These are phyloP conservation scores for Stenogyne calaminthoides DNA, from an alignment of 305 asterid genomes.

Conservation along the genomic window DNA sequence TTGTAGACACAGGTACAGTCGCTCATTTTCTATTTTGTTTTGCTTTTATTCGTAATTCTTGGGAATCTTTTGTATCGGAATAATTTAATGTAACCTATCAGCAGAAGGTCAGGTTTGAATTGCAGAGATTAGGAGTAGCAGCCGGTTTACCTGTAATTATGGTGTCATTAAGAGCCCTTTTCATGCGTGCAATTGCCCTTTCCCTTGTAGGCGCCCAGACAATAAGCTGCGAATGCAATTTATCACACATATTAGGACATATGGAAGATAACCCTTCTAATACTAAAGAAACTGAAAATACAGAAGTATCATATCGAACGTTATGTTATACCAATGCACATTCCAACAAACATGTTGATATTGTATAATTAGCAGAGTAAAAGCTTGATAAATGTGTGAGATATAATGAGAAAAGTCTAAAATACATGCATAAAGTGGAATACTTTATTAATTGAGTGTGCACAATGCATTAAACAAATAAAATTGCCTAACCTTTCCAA, in stretches of 20 bases:
- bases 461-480: conserved; percentile 15
- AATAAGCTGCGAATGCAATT: conserved; percentile 61
- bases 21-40: background rate
- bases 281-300: conserved; percentile 14
- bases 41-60: background rate
- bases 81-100: background rate
- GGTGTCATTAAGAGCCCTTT: conserved; percentile 96
- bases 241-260: conserved; percentile 21
- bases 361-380: background rate
- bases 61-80: background rate
- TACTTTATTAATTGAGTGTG: background rate
- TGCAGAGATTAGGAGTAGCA: background rate
- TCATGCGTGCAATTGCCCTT: conserved; percentile 94
- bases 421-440: conserved; percentile 3
- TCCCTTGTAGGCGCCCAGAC: conserved; percentile 99
- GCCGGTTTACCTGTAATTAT: conserved; percentile 65
- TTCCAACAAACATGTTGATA: background rate
- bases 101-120: too few species aligned
- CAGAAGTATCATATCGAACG: conserved; percentile 19
- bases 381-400: background rate
- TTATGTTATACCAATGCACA: background rate
- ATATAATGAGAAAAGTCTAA: background rate
- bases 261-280: conserved; percentile 16
- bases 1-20: background rate
- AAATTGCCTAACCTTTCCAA: conserved; percentile 75